Evolutionary conservation across 148 eudicot genomes (phyloP), one percentile per base, ranked within the genome.

Genomic region (Heliamphora exappendiculata): DNA sequence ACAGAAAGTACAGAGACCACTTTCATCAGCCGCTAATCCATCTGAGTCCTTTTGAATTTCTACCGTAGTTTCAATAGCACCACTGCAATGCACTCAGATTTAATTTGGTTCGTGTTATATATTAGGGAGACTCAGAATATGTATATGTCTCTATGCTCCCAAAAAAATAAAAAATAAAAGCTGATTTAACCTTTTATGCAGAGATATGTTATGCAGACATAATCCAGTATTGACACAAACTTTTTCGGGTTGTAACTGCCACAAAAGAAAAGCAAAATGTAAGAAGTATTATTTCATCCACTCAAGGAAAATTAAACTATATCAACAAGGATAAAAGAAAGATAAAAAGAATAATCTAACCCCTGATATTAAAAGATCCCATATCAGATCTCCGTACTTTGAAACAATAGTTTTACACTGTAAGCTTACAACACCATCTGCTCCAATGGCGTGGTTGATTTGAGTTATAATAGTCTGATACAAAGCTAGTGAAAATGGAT

Each of bases 391-490:
- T 50, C 88, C 88, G 77, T 86, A 89, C 29, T 81, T 51, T 7
- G 78, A 75, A 59, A 84, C 88, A 80, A 89, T 39, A 67, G 47
- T 67, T 84, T 84, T 89, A 47, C 93, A 89, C 81, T 87, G 88
- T 59, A 76, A 65, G 75, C 89, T 89, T 47, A 84, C 84, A 76
- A 89, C 65, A n/a, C 93, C 91, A 24, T 86, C 88, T 42, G 86
- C 89, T 75, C 87, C 93, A 78, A 89, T 87, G 72, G 84, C 91
- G 73, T 81, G 84, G 82, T 89, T 83, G 67, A 87, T 82, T 81
- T 86, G 83, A 37, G 84, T 78, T 24, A 89, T 77, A 45, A 82
- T 73, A 70, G 79, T 41, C 89, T 87, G 85, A 79, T 62, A 75
- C 11, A 13, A 36, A 36, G 78, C 16, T 13, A 20, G 71, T 17